A percentile compares a stretch with the other conserved stretches of the same genome.
These are phyloP conservation scores for Fusarium avenaceum DNA, from an alignment of 2,329 filamentous ascomycete species.

Conservation along the genomic window DNA sequence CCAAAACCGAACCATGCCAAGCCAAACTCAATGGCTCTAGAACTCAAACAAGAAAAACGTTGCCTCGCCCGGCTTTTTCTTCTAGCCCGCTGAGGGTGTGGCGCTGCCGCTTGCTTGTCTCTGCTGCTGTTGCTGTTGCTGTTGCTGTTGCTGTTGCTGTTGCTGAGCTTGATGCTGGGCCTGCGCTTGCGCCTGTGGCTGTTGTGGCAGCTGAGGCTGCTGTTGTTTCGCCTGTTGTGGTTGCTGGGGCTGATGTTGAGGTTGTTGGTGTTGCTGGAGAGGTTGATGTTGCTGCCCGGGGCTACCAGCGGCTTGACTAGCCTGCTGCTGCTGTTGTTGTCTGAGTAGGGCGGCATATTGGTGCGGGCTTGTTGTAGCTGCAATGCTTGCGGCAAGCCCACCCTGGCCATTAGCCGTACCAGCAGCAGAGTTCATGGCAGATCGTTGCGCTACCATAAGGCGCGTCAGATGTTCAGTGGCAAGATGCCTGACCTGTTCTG, in stretches of 20 bases:
- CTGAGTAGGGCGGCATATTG: constrained; percentile 71
- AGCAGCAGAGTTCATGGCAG: constrained; percentile 68
- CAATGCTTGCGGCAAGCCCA: constrained; percentile 63
- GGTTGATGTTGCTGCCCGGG: constrained; percentile 49
- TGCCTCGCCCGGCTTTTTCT: constrained; percentile 33
- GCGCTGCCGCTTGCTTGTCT: constrained; percentile 58
- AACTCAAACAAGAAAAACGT: constrained; percentile 27
- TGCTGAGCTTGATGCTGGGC: constrained; percentile 28
- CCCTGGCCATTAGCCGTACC: constrained; percentile 62
- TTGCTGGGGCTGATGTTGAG: constrained; percentile 31
- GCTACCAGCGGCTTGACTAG: constrained; percentile 51
- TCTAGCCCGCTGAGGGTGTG: constrained; percentile 53
- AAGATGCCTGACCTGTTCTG: constrained; percentile 64
- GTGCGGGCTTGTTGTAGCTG: constrained; percentile 66
- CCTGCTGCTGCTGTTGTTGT: constrained; percentile 67
- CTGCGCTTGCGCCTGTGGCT: constrained; percentile 25
- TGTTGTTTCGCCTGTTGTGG: constrained; percentile 32
- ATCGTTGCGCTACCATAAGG: constrained; percentile 63
- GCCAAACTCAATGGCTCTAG: constrained; percentile 19
- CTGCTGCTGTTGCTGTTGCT: constrained; percentile 24
- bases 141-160: not conserved
- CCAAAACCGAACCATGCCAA: constrained; percentile 4
- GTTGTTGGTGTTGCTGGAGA: constrained; percentile 47
- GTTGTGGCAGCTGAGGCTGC: constrained; percentile 33
- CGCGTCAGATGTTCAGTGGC: constrained; percentile 65